Base-by-base conservation (phyloP, 208 protist species). In the Leishmania guyanensis region DNA sequence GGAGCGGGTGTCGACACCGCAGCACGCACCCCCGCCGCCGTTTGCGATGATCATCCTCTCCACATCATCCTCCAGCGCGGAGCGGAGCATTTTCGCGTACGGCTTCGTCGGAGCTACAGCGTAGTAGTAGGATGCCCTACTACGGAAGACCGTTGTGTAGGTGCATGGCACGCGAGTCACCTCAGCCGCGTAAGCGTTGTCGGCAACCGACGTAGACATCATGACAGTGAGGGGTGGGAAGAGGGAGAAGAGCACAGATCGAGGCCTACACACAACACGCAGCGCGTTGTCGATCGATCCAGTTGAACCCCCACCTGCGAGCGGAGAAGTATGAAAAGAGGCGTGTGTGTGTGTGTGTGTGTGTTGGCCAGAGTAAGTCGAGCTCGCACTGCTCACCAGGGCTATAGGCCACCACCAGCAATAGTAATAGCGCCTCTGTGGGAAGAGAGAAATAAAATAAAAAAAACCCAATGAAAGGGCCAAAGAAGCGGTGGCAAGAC, bases 61-160 rank as follows among this genome's bases (percentile, higher is more conserved):
- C 46, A 84, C 64, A 78, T 88, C 85, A 4, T 9, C 20, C 5
- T 3, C 12, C 73, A 88, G 22, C n/a, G 79, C 69, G 5, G 2
- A 16, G 1, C 48, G 8, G 0, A 84, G 65, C 3, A 60, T 16
- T 14, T 64, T 65, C 33, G 62, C 56, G 71, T 82, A 83, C 1
- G 50, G 75, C 3, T 50, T 53, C 12, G 12, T 51, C 2, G 85
- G 79, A 8, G 85, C 85, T 0, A 88, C 70, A 0, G 85, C 76
- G 64, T 81, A 86, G 76, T 79, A 86, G 51, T 64, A 75, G 10
- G 78, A 66, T 1, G 71, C 81, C 6, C 29, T 71, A 43, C 74
- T 81, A 29, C 39, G 54, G 12, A 88, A 66, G 46, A 82, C 77
- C 0, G 83, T 70, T 9, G 77, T 77, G 76, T 86, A 86, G 33